These are phyloP conservation scores for Podospora pseudocomata DNA, from an alignment of 495 filamentous ascomycete species.

Conservation along the genomic window DNA sequence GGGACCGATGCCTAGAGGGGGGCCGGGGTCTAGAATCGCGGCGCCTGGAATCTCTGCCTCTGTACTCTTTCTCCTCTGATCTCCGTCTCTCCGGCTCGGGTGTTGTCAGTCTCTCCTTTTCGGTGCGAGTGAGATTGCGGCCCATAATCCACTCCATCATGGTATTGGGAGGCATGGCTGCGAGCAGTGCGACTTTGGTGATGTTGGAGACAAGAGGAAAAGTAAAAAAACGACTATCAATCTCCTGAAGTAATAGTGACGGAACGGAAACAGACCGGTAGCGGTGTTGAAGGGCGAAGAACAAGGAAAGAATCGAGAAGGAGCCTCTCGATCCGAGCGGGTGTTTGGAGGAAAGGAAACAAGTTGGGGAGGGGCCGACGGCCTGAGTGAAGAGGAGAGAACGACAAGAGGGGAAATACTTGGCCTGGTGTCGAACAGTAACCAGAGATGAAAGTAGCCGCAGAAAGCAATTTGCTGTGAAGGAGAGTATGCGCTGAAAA, in stretches of 20 bases:
- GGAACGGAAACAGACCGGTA: not conserved
- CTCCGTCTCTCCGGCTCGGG: not conserved
- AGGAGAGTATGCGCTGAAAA: not conserved
- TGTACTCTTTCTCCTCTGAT: not conserved
- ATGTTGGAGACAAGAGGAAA: not conserved
- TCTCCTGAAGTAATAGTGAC: not conserved
- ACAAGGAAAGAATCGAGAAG: not conserved
- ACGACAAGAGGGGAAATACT: not conserved
- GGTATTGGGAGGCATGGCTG: not conserved
- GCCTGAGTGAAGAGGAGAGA: not conserved
- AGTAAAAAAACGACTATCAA: not conserved
- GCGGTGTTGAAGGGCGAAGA: not conserved
- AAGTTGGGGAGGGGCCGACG: not conserved
- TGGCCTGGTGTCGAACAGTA: not conserved
- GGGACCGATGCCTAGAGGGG: not conserved
- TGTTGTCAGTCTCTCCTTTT: not conserved
- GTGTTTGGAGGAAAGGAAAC: not conserved
- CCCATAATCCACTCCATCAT: slow-evolving; percentile 4
- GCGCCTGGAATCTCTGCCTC: not conserved
- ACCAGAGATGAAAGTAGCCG: not conserved
- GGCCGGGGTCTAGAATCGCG: not conserved
- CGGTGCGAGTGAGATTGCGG: not conserved
- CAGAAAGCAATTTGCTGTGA: not conserved
- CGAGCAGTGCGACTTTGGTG: not conserved
- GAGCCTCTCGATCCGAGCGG: not conserved